Evolutionary conservation across 805 yeast species (phyloP), one percentile per base, ranked within the genome.

Genomic region (Ogataea salicorniae): DNA sequence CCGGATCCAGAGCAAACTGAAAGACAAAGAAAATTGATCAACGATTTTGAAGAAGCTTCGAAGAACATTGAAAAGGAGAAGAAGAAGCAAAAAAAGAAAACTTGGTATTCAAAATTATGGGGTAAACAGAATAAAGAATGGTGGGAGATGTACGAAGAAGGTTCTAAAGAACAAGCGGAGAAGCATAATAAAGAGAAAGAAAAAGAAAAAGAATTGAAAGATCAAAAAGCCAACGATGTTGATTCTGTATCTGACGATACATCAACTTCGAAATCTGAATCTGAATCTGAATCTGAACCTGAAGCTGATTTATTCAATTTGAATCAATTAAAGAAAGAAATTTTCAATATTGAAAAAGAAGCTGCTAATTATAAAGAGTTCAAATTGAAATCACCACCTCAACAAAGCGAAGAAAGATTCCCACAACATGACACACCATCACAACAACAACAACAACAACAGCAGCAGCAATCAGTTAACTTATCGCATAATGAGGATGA

Each of bases 1-100:
- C 95, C 97, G 0, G 96, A 92, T 64, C 88, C 95, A 2, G 96
- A 88, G 55, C 81, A 84, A 58, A 77, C 80, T 22, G 90, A 90
- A 54, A 80, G 92, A 54, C 95, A 90, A 60, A 74, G 97, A 50
- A 81, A 87, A 60, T 72, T 94, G 58, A 76, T 94, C 13, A 72
- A 74, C 48, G 99, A 94, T 62, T 86, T 92, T 57, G 97, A 89
- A 55, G 88, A 85, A 53, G 95, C 95, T 0, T 77, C 87, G 46
- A 55, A 53, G 42, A 51, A 46, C 18, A 18, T 47, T 22, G 81
- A 79, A 46, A 78, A 78, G 53, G 71, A 81, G 73, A 75, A 74
- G 44, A 55, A 64, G 46, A 80, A 75, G 37, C 31, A 22, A 15
- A 64, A 50, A 45, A 67, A 70, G 51, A 72, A 70, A 45, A 61